Conservation (phyloP, 495 filamentous ascomycete genomes). For the Penicillium herquei region DNA sequence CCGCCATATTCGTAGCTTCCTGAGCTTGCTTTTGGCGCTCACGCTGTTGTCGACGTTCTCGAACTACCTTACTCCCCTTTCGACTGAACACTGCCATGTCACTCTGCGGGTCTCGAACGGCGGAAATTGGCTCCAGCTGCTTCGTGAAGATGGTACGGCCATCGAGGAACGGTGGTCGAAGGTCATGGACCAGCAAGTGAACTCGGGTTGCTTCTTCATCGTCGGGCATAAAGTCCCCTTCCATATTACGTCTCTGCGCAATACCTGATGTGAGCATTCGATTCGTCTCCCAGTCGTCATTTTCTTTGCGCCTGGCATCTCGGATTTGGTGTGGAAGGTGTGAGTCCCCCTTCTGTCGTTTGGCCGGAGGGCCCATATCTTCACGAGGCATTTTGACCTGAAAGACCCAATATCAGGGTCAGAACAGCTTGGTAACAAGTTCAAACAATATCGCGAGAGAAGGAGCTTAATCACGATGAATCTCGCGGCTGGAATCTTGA, state of each 20-base stretch:
- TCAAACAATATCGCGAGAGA: background rate
- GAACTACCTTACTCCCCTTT: conserved; percentile 91
- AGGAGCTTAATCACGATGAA: background rate
- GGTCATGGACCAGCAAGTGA: conserved; percentile 89
- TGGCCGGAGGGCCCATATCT: conserved; percentile 41
- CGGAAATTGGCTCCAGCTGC: conserved; percentile 92
- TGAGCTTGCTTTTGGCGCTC: conserved; percentile 95
- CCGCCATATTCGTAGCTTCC: conserved; percentile 89
- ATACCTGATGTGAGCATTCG: conserved; percentile 97
- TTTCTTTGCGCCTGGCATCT: conserved; percentile 78
- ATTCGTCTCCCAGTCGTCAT: conserved; percentile 97
- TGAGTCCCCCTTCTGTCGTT: conserved; percentile 41
- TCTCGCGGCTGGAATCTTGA: conserved; percentile 1
- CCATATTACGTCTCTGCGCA: conserved; percentile 81
- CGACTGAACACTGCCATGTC: conserved; percentile 99
- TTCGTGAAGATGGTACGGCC: conserved; percentile 95
- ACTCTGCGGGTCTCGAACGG: conserved; percentile 90
- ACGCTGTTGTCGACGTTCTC: conserved; percentile 84
- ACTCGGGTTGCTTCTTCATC: conserved; percentile 89
- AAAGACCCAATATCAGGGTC: background rate
- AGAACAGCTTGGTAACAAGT: background rate
- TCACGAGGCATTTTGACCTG: conserved; percentile 33
- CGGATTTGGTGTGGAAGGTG: conserved; percentile 40
- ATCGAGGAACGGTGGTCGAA: conserved; percentile 94
- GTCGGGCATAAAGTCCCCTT: conserved; percentile 79